A percentile compares a stretch with the other conserved stretches of the same genome.
These are phyloP conservation scores for Botryococcus braunii DNA, from an alignment of 163 green algal species.

Conservation along the genomic window DNA sequence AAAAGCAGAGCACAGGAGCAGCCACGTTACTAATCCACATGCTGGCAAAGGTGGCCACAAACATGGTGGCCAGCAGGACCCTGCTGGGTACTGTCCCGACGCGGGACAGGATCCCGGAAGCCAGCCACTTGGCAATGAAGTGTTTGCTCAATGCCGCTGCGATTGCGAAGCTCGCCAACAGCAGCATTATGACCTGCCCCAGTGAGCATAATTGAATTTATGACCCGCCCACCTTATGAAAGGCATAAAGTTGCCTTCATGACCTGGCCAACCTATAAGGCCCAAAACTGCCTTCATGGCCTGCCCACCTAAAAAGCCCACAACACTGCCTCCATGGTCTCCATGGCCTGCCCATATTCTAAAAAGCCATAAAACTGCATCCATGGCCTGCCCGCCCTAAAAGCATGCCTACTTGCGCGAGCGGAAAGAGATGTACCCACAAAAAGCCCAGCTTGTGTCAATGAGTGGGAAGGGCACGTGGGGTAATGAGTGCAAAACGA, in stretches of 20 bases:
- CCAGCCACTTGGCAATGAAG: constrained; percentile 61
- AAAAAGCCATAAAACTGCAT: too few relatives aligned
- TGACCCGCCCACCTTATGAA: too few relatives aligned
- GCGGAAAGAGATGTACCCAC: too few relatives aligned
- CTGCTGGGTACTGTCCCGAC: constrained; percentile 36
- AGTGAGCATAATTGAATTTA: too few relatives aligned
- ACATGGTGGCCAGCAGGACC: constrained; percentile 62
- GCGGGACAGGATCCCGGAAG: constrained; percentile 16
- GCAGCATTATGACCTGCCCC: constrained; percentile 59
- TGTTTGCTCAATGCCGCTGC: constrained; percentile 65
- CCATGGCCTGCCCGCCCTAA: too few relatives aligned
- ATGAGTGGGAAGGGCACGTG: too few relatives aligned
- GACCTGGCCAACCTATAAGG: not conserved
- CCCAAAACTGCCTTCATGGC: not conserved
- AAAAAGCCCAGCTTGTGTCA: too few relatives aligned
- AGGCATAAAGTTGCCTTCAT: not conserved
- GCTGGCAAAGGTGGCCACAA: constrained; percentile 54
- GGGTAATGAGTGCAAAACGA: too few relatives aligned
- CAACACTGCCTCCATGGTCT: too few relatives aligned
- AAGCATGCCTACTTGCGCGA: too few relatives aligned
- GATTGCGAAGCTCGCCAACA: constrained; percentile 68
- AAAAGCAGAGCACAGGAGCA: constrained; percentile 66
- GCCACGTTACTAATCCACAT: constrained; percentile 78
- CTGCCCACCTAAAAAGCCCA: not conserved
- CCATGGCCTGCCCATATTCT: not conserved